These are phyloP conservation scores for Selenicereus undatus DNA, from an alignment of 148 eudicot species.

Conservation along the genomic window DNA sequence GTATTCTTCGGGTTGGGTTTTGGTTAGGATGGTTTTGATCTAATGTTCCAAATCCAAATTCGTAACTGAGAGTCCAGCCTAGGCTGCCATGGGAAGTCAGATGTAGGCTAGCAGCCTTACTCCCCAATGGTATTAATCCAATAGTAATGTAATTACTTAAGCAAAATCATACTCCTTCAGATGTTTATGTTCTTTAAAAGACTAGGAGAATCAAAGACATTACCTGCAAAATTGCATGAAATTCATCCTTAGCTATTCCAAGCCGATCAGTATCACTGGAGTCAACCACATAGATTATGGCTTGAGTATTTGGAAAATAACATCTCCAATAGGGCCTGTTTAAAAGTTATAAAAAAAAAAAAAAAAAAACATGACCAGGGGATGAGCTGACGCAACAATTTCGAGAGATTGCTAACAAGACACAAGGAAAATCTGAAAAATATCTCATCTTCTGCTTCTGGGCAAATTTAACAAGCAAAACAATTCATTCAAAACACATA, in stretches of 20 bases:
- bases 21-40: neutral
- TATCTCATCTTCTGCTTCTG: too few relatives aligned
- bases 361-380: neutral
- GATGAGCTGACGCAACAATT: conserved; percentile 1
- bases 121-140: too few relatives aligned
- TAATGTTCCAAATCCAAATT: too few relatives aligned
- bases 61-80: too few relatives aligned
- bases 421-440: neutral
- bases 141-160: neutral
- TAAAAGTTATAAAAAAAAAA: neutral
- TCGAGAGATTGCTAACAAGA: neutral
- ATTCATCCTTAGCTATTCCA: conserved; percentile 91
- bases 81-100: too few relatives aligned
- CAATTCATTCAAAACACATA: neutral
- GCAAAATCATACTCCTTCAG: neutral
- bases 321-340: conserved; percentile 99
- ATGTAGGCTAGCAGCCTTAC: too few relatives aligned
- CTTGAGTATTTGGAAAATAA: conserved; percentile 98
- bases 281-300: conserved; percentile 94
- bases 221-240: conserved; percentile 96
- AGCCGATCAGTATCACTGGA: conserved; percentile 98
- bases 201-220: conserved; percentile 6
- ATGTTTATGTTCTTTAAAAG: neutral
- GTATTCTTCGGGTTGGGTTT: neutral
- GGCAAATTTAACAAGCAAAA: neutral